Percentiles rank a stretch among this genome's conserved stretches.
Conservation (phyloP, 164 flowering plant species). For the Vitis riparia region DNA sequence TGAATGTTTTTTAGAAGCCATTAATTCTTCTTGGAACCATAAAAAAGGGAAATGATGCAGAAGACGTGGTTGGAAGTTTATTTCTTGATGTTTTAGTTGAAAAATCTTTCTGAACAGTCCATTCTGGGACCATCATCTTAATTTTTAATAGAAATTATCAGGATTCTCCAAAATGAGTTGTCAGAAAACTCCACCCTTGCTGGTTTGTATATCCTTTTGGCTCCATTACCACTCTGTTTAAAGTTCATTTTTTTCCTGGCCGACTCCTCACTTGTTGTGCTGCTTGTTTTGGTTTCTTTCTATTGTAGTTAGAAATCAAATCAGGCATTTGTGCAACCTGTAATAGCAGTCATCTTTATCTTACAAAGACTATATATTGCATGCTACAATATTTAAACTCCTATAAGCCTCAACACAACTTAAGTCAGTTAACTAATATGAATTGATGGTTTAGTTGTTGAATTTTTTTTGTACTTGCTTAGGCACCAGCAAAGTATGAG, state of each 20-base stretch:
- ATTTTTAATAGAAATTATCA: no score
- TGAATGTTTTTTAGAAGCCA: no score
- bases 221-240: not conserved
- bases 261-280: not conserved
- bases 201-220: no score
- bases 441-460: not conserved
- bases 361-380: not conserved
- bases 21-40: no score
- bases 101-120: no score
- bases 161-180: no score
- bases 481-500: slow-evolving; percentile 77
- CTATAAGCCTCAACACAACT: not conserved
- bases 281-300: not conserved
- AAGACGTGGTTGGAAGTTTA: no score
- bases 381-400: not conserved
- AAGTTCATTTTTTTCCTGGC: no score
- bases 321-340: not conserved
- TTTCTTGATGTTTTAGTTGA: no score
- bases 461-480: slow-evolving; percentile 12
- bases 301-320: not conserved
- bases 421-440: not conserved
- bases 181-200: no score
- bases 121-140: no score
- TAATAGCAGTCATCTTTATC: not conserved
- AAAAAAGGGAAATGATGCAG: no score